Base-by-base conservation (phyloP, 768 basidiomycete species). In the Agrocybe praecox region DNA sequence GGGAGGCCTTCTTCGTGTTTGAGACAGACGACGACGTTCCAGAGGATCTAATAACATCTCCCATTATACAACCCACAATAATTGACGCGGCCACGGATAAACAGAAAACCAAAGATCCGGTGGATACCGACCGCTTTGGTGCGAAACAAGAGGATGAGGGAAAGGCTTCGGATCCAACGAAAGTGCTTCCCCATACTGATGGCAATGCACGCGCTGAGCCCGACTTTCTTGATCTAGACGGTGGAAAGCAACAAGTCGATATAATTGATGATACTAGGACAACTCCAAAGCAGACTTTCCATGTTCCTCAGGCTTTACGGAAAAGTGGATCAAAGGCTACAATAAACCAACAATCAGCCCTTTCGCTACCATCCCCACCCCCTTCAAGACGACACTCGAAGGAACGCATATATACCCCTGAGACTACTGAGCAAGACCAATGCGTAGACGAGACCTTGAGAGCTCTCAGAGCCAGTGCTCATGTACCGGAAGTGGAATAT, bases 1-100 rank as follows among this genome's bases (percentile, higher is more conserved):
- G 97, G 5, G 97, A 99, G 74, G 97, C 96, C 0, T 99, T 98
- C 80, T 98, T 98, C 67, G 90, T 99, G 40, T 94, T 98, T 62
- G 96, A 99, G 73, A 98, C 96, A 0, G 92, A 96, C 40, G 92
- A 89, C 36, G 94, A 98, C 56, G 88, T 98, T 26, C 96, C 97
- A 2, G 89, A 85, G 46, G 92, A 95, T 69, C 85, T 99, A 59
- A 90, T 95, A 60, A 99, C 97, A 0, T 94, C 91, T 73, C 97
- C 97, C 22, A 76, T 99, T 21, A 83, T 96, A 14, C 79, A 87
- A 58, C 84, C 90, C 9, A 87, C 87, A 2, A 74, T 76, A 23
- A 77, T 77, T 4, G 77, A 78, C 36, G 68, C 73, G 33, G 63
- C 65, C 40, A 44, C 51, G 56, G 51, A 70, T 57, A 65, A 60